phyloP scores from a whole-genome alignment of 768 basidiomycete species.

The Tremella mesenterica region DNA sequence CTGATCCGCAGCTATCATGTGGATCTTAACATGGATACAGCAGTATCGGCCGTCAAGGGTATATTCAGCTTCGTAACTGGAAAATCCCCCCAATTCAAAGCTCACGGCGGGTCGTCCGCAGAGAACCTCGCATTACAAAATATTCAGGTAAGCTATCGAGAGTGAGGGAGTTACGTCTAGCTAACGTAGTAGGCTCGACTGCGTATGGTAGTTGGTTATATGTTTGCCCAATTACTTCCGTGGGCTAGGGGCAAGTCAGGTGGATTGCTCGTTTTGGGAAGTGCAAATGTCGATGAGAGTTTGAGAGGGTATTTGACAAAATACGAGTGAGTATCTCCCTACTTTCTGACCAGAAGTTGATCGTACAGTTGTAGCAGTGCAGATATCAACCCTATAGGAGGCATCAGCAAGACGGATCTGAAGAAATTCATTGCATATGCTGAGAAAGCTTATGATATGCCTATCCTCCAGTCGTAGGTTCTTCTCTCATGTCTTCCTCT shows the following conservation, averaged over 20 bases:
- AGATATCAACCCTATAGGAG: slow-evolving; percentile 96
- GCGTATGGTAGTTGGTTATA: slow-evolving; percentile 86
- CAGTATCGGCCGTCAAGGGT: slow-evolving; percentile 73
- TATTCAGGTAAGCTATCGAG: slow-evolving; percentile 58
- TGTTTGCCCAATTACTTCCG: slow-evolving; percentile 89
- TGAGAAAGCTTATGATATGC: slow-evolving; percentile 66
- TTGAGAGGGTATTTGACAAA: slow-evolving; percentile 94
- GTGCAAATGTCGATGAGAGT: slow-evolving; percentile 97
- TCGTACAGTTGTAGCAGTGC: slow-evolving; percentile 50
- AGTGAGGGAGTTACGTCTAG: neutral
- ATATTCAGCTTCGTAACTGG: slow-evolving; percentile 78
- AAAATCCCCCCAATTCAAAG: slow-evolving; percentile 63
- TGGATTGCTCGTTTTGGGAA: slow-evolving; percentile 87
- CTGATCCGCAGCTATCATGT: slow-evolving; percentile 65
- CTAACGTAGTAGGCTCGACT: slow-evolving; percentile 61
- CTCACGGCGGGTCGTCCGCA: slow-evolving; percentile 72
- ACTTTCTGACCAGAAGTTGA: neutral
- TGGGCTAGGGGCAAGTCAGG: slow-evolving; percentile 79
- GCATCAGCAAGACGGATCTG: slow-evolving; percentile 93
- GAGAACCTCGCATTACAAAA: slow-evolving; percentile 97
- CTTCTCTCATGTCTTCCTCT: neutral
- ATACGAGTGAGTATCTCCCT: slow-evolving; percentile 63
- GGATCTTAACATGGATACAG: slow-evolving; percentile 89
- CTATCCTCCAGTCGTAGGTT: slow-evolving; percentile 64
- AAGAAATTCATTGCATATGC: slow-evolving; percentile 92